Evolutionary conservation across 2,329 filamentous ascomycete species (phyloP), one percentile per base, ranked within the genome.

Genomic region (Colletotrichum coccodes): DNA sequence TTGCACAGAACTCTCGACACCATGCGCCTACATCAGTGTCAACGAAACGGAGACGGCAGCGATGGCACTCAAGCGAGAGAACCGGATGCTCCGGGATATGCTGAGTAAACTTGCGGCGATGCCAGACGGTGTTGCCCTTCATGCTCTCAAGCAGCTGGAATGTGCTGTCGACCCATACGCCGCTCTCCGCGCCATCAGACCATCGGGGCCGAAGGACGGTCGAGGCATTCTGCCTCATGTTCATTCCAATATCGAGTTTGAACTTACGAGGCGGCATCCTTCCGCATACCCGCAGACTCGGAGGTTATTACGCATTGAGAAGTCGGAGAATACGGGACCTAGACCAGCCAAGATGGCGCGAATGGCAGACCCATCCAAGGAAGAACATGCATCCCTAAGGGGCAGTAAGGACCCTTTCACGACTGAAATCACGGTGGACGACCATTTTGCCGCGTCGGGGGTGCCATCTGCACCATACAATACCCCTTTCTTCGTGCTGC

Each of bases 21-120:
- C n/a, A 3, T 75, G 73, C 53, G 49, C 64, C 38, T 75, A 73
- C 36, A 58, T 66, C 32, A 69, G 66, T 56, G 61, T 28, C 42
- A 56, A 66, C 42, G 73, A 60, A 66, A 72, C 61, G 44, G 72
- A 56, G 49, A 69, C 66, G 42, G 34, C 66, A 6, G 66, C 49
- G 11, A 69, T 69, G 66, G 66, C 62, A 36, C 56, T 65, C 14
- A 70, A 65, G 36, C 66, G 66, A 38, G 60, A 60, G 26, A 69
- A 71, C 16, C 40, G 72, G 38, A 14, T 72, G n/a, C 52, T 76
- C 5, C 75, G 78, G 49, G 34, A 76, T 5, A 34, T 76, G 11
- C 64, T 73, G 38, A 70, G 73, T 7, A 60, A 50, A 18, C 64
- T 79, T 5, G 72, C 69, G 30, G 60, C 67, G 9, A 56, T 77